A percentile compares a stretch with the other conserved stretches of the same genome.
Evolutionary conservation across 495 filamentous ascomycete species (phyloP).

Genomic region (Xylaria bambusicola): DNA sequence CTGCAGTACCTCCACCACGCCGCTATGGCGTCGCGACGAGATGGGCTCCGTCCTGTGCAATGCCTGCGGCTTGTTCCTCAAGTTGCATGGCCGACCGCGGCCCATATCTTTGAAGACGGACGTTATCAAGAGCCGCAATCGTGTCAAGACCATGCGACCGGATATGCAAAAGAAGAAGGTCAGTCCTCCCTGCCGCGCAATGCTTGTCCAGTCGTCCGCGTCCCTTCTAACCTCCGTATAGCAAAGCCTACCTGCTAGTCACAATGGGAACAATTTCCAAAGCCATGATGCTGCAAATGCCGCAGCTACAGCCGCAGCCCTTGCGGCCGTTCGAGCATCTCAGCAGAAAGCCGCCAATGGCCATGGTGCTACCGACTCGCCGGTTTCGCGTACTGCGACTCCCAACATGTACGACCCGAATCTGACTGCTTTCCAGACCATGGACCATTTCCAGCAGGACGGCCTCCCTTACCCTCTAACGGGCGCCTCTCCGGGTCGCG

Average conservation of each 20-base stretch:
- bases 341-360: constrained; percentile 74
- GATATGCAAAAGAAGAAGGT: constrained; percentile 88
- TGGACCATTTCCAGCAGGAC: constrained; percentile 61
- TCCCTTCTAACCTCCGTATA: constrained; percentile 26
- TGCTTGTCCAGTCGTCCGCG: constrained; percentile 7
- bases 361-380: constrained; percentile 80
- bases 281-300: constrained; percentile 31
- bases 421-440: constrained; percentile 70
- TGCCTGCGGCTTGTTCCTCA: constrained; percentile 94
- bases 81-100: constrained; percentile 89
- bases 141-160: constrained; percentile 80
- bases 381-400: constrained; percentile 83
- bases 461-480: constrained; percentile 49
- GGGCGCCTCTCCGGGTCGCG: constrained; percentile 67
- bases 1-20: constrained; percentile 92
- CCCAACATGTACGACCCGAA: constrained; percentile 66
- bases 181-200: constrained; percentile 21
- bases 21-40: constrained; percentile 96
- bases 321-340: constrained; percentile 55
- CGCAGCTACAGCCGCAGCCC: constrained; percentile 36
- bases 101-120: constrained; percentile 98
- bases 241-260: constrained; percentile 55
- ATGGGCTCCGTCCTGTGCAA: constrained; percentile 97
- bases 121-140: constrained; percentile 98
- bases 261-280: constrained; percentile 58